Percentiles rank a stretch among this genome's conserved stretches.
These are phyloP conservation scores for Paxillus rubicundulus DNA, from an alignment of 768 basidiomycete species.

Conservation along the genomic window DNA sequence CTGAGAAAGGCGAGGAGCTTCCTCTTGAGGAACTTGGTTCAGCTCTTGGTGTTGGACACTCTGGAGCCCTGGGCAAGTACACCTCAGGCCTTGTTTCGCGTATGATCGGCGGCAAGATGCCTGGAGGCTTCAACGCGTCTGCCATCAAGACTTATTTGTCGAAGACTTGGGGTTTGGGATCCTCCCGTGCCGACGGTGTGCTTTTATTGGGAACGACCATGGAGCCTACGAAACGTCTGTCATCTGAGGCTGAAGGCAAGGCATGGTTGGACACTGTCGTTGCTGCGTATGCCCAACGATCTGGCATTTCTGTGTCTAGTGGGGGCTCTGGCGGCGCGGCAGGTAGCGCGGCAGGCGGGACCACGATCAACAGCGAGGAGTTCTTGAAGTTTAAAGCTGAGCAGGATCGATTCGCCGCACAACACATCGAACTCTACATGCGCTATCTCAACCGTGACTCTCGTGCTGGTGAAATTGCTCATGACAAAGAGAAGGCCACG, in stretches of 20 bases:
- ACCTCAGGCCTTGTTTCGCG: conserved; percentile 87
- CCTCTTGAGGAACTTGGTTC: conserved; percentile 94
- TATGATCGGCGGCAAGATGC: conserved; percentile 94
- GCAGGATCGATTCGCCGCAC: conserved; percentile 87
- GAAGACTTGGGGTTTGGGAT: conserved; percentile 95
- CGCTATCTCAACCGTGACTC: conserved; percentile 94
- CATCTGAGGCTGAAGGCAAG: conserved; percentile 89
- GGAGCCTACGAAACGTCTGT: conserved; percentile 92
- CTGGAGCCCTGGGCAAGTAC: conserved; percentile 91
- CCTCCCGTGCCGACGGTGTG: conserved; percentile 84
- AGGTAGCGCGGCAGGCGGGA: conserved; percentile 64
- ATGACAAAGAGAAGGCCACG: conserved; percentile 82
- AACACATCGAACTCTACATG: conserved; percentile 95
- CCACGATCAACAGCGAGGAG: conserved; percentile 95
- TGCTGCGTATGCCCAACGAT: conserved; percentile 79
- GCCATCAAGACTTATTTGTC: conserved; percentile 85
- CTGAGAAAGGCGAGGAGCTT: conserved; percentile 97
- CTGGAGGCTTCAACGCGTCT: conserved; percentile 95
- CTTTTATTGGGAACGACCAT: conserved; percentile 88
- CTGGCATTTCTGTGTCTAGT: conserved; percentile 80
- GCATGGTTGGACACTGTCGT: conserved; percentile 89
- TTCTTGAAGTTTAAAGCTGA: conserved; percentile 95
- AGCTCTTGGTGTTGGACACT: conserved; percentile 74
- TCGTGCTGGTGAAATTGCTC: conserved; percentile 86
- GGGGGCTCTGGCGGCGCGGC: conserved; percentile 61